Percentiles rank a stretch among this genome's conserved stretches.
These are phyloP conservation scores for Collybia sordida DNA, from an alignment of 768 basidiomycete species.

Conservation along the genomic window DNA sequence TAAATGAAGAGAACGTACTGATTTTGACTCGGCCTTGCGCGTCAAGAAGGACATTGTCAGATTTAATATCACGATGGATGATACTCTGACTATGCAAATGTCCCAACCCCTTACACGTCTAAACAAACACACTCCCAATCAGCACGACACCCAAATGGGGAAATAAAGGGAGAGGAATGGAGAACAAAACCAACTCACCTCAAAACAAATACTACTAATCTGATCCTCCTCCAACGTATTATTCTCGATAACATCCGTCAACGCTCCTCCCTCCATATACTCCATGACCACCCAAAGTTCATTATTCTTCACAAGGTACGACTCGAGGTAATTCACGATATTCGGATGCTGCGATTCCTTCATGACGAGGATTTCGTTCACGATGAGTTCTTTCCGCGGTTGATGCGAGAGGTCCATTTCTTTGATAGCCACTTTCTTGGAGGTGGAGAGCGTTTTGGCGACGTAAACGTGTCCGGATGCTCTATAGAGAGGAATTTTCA, in stretches of 20 bases:
- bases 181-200: constrained; percentile 53
- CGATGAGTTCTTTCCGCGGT: constrained; percentile 95
- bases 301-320: constrained; percentile 83
- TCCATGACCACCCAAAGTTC: constrained; percentile 99
- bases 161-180: no score
- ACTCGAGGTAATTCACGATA: constrained; percentile 93
- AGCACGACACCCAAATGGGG: no score
- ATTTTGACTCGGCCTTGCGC: constrained; percentile 94
- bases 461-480: constrained; percentile 98
- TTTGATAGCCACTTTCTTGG: constrained; percentile 94
- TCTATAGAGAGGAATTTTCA: constrained; percentile 38
- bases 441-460: constrained; percentile 82
- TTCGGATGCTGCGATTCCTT: constrained; percentile 97
- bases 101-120: constrained; percentile 95
- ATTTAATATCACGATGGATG: constrained; percentile 97
- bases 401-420: constrained; percentile 97
- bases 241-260: constrained; percentile 98
- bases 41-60: constrained; percentile 93
- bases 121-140: not conserved
- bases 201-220: constrained; percentile 87
- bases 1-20: constrained; percentile 57
- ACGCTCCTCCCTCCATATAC: constrained; percentile 97
- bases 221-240: constrained; percentile 95
- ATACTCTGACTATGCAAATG: constrained; percentile 93
- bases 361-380: constrained; percentile 98